Percentiles rank a stretch among this genome's conserved stretches.
Conservation (phyloP, 2,329 filamentous ascomycete genomes). For the Penicillium sp. region DNA sequence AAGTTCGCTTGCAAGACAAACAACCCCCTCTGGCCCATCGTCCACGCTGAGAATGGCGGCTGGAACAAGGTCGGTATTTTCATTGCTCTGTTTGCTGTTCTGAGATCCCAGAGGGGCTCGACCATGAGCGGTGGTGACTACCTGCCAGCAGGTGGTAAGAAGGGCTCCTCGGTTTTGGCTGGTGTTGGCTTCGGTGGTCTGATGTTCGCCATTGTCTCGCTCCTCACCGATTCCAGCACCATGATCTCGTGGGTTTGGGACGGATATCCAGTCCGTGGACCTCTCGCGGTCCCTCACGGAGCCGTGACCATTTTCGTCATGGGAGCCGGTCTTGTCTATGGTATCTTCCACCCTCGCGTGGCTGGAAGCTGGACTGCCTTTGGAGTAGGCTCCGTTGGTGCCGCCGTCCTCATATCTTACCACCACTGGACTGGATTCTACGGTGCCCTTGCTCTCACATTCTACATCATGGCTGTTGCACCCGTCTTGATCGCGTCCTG, state of each 20-base stretch:
- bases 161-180: slow-evolving; percentile 70
- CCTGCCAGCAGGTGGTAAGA: slow-evolving; percentile 54
- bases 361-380: slow-evolving; percentile 79
- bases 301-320: slow-evolving; percentile 84
- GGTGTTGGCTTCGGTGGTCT: slow-evolving; percentile 79
- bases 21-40: slow-evolving; percentile 94
- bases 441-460: slow-evolving; percentile 72
- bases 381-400: slow-evolving; percentile 75
- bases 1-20: slow-evolving; percentile 95
- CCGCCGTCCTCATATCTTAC: slow-evolving; percentile 73
- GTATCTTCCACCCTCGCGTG: slow-evolving; percentile 71
- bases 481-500: slow-evolving; percentile 75
- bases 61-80: slow-evolving; percentile 83
- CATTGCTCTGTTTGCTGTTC: slow-evolving; percentile 72
- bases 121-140: slow-evolving; percentile 55
- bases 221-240: slow-evolving; percentile 95
- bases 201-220: slow-evolving; percentile 85
- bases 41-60: slow-evolving; percentile 86
- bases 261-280: slow-evolving; percentile 86
- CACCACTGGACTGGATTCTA: slow-evolving; percentile 88
- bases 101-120: slow-evolving; percentile 71
- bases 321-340: slow-evolving; percentile 75
- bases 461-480: slow-evolving; percentile 80
- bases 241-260: slow-evolving; percentile 99
- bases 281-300: slow-evolving; percentile 85